Base-by-base conservation (phyloP, 1,284 basidiomycete species). In the Rhizoctonia solani region DNA sequence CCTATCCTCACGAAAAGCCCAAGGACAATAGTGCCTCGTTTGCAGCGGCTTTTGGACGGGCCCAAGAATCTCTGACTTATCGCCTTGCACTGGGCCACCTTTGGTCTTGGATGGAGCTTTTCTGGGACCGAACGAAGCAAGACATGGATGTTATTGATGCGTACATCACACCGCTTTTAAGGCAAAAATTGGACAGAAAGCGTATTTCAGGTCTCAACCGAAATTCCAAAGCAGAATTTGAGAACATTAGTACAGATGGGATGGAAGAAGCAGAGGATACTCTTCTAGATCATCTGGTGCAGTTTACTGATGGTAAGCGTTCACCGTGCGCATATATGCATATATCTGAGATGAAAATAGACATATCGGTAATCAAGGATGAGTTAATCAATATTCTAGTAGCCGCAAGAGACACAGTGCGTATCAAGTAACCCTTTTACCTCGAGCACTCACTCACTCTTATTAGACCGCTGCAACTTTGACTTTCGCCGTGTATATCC, bases 61-160 rank as follows among this genome's bases (percentile, higher is more conserved):
- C 82, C 0, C 87, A 88, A 70, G 78, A 82, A 25, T 81, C 85
- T 39, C 78, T 84, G 44, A 83, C 85, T 0, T 73, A 74, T 13
- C 80, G 88, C 23, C 81, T 78, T 0, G 87, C 88, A 11, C 21
- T 55, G 8, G 27, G 30, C 16, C 79, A 85, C 49, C 14, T 61
- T 9, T 90, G 89, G 89, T 87, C 87, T 0, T 71, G 88, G 13
- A 82, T 85, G 46, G 89, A 90, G 73, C 71, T 89, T 2, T 81
- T 83, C 71, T 78, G 80, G 19, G 87, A 90, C 73, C 83, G 81
- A 72, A 84, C 83, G 21, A 72, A 76, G 53, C 78, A 79, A 6
- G 81, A 86, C 61, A 80, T 81, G 19, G 75, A 80, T 32, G 79
- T 82, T 3, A 86, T 89, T 68, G 78, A 80, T 63, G 74, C 77